These are phyloP conservation scores for Apiotrichum mycotoxinovorans DNA, from an alignment of 1,284 basidiomycete genomes.

Conservation along the genomic window DNA sequence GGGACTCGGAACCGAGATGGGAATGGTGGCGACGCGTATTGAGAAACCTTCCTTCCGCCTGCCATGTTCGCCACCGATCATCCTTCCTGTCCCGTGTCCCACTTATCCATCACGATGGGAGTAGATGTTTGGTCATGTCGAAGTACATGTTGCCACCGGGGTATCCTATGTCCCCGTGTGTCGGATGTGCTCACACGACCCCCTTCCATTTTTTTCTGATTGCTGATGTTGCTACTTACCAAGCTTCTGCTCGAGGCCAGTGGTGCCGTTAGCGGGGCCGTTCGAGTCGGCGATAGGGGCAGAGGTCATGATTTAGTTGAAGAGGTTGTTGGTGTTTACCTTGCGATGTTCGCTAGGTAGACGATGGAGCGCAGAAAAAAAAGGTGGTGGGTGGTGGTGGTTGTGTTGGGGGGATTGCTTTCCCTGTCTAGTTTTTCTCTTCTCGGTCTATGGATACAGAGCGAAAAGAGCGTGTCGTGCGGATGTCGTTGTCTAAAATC, in stretches of 20 bases:
- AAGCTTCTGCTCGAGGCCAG: slow-evolving; percentile 76
- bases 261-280: slow-evolving; percentile 56
- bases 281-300: slow-evolving; percentile 31
- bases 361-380: background rate
- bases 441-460: slow-evolving; percentile 24
- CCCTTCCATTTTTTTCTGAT: too few species aligned
- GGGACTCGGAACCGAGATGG: background rate
- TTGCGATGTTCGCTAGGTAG: slow-evolving; percentile 7
- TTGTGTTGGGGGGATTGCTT: background rate
- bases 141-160: background rate
- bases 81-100: background rate
- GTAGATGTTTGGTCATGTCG: too few species aligned
- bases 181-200: slow-evolving; percentile 15
- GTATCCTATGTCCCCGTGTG: too few species aligned
- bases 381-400: background rate
- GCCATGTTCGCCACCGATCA: too few species aligned
- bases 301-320: slow-evolving; percentile 36
- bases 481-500: background rate
- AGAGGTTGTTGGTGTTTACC: slow-evolving; percentile 13
- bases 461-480: slow-evolving; percentile 21
- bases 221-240: slow-evolving; percentile 57
- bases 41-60: too few species aligned
- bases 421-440: slow-evolving; percentile 7
- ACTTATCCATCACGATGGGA: background rate
- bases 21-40: too few species aligned